Base-by-base conservation (phyloP, 2,329 filamentous ascomycete genomes). In the Plenodomus tracheiphilus region DNA sequence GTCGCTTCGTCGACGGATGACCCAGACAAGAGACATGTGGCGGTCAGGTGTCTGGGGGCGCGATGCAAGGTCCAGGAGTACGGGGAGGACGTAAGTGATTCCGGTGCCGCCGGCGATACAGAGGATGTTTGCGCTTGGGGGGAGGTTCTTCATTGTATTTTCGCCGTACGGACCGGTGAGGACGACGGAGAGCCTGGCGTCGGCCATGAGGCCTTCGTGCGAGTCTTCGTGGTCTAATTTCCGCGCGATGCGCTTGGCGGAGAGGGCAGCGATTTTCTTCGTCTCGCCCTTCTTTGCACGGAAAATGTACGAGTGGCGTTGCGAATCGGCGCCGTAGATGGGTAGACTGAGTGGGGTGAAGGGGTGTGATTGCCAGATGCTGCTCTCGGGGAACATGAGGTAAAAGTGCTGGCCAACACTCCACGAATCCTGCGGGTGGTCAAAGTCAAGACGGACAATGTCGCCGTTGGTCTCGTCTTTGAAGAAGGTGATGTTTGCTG, bases 361-460 rank as follows among this genome's bases (percentile, higher is more conserved):
- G 0, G 87, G 87, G 60, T 90, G 87, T 0, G 84, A 84, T 68
- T 90, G 86, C 85, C 85, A 89, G 58, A 89, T 79, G 58, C 79
- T 85, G 25, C 83, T 75, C 51, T 85, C 80, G 0, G 84, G 76
- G 59, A 90, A 89, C 66, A 81, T 86, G 15, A 89, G 74, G 60
- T 84, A 89, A 67, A 87, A 89, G 63, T 90, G 87, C 68, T 89
- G 84, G 9, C 87, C 86, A 11, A 87, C 74, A 11, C 76, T 73
- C 86, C 86, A 90, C 0, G 80, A 67, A 21, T 79, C 77, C 43
- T 87, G 84, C 2, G 77, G 71, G 54, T 87, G 83, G 1, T 80
- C 72, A 50, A 89, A 84, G 45, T 90, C 85, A 3, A 91, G 72
- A 1, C 87, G 79, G 1, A 90, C 73, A 0, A 89, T 54, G 21